Evolutionary conservation across 345 rosid species (phyloP).

Genomic region (Kernera saxatilis): DNA sequence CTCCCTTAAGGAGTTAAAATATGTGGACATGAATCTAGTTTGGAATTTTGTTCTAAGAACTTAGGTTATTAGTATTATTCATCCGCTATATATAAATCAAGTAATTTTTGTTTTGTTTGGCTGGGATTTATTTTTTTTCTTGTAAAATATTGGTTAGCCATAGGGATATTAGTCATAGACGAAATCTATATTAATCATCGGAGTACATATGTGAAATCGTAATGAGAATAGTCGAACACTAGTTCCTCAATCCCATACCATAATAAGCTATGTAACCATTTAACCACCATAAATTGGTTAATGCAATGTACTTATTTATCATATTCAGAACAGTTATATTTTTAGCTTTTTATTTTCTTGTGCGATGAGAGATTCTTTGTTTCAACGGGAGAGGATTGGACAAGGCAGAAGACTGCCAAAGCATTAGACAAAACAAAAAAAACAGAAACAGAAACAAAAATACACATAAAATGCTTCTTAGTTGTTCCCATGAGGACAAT

Average conservation of each 20-base stretch:
- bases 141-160: neutral
- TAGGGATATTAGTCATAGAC: neutral
- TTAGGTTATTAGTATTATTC: neutral
- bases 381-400: neutral
- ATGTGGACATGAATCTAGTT: neutral
- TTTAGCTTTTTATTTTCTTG: neutral
- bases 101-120: neutral
- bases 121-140: neutral
- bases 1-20: neutral
- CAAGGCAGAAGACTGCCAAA: neutral
- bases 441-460: neutral
- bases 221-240: no score
- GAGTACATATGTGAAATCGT: no score
- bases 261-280: no score
- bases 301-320: neutral
- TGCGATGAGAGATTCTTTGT: conserved; percentile 6
- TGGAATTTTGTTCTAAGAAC: neutral
- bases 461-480: neutral
- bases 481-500: conserved; percentile 20
- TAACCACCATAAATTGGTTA: no score
- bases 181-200: no score
- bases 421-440: neutral
- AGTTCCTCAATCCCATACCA: no score
- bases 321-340: neutral
- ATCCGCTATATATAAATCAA: neutral